Percentiles rank a stretch among this genome's conserved stretches.
These are phyloP conservation scores for Salix arbutifolia DNA, from an alignment of 345 rosid species.

Conservation along the genomic window DNA sequence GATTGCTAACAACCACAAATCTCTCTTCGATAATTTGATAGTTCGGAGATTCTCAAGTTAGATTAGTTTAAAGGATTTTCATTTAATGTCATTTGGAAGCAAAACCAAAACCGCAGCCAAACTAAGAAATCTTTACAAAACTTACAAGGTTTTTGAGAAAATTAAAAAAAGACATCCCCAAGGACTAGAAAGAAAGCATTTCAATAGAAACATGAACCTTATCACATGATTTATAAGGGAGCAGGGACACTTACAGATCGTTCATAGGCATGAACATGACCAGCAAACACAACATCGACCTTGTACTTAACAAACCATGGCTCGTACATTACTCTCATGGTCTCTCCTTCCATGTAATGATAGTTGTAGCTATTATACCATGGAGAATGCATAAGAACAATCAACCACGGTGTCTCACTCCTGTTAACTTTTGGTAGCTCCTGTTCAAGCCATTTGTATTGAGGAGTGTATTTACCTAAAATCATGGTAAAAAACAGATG, in stretches of 20 bases:
- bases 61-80: neutral
- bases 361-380: conserved; percentile 95
- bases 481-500: neutral
- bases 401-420: conserved; percentile 85
- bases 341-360: conserved; percentile 95
- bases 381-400: conserved; percentile 71
- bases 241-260: conserved; percentile 64
- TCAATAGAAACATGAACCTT: neutral
- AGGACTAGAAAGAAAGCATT: neutral
- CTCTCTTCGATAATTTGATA: neutral
- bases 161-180: neutral
- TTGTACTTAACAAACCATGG: conserved; percentile 68
- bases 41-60: neutral
- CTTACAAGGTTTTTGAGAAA: neutral
- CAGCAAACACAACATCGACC: conserved; percentile 83
- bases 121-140: neutral
- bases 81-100: neutral
- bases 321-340: conserved; percentile 92
- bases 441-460: conserved; percentile 57
- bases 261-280: conserved; percentile 93
- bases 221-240: neutral
- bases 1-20: no score
- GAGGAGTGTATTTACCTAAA: conserved; percentile 84
- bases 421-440: conserved; percentile 85
- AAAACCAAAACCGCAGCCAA: neutral